Conservation (phyloP, 2,329 filamentous ascomycete genomes). For the Alternaria dauci region DNA sequence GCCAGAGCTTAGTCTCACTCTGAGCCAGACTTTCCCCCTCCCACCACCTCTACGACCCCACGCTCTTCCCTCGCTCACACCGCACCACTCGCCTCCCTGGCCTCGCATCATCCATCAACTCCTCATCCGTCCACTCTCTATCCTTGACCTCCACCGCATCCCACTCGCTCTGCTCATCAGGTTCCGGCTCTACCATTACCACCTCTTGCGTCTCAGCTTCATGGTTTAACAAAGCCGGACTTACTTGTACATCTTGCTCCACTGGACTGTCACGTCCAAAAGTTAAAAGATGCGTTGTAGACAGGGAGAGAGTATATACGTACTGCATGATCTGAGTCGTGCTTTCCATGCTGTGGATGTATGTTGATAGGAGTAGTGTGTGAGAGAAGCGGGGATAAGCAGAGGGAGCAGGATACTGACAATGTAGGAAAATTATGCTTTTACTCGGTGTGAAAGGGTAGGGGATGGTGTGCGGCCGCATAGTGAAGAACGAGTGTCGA, state of each 20-base stretch:
- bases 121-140: neutral
- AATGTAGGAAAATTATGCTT: neutral
- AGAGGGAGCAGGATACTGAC: neutral
- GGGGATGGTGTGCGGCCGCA: neutral
- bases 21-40: no score
- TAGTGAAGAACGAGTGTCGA: neutral
- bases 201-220: neutral
- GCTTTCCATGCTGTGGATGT: no score
- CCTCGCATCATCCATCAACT: constrained; percentile 4
- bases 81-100: neutral
- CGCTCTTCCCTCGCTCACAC: no score
- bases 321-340: neutral
- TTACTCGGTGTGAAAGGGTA: neutral
- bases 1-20: no score
- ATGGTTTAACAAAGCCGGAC: neutral
- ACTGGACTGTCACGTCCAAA: no score
- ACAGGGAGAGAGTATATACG: no score
- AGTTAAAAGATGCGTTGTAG: no score
- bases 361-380: neutral
- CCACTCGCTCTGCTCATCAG: neutral
- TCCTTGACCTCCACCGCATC: neutral
- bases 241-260: neutral
- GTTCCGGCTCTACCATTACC: neutral
- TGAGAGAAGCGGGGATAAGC: neutral
- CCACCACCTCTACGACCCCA: no score